Percentiles rank a stretch among this genome's conserved stretches.
These are phyloP conservation scores for Ambrosiella cleistominuta DNA, from an alignment of 2,329 filamentous ascomycete genomes.

Conservation along the genomic window DNA sequence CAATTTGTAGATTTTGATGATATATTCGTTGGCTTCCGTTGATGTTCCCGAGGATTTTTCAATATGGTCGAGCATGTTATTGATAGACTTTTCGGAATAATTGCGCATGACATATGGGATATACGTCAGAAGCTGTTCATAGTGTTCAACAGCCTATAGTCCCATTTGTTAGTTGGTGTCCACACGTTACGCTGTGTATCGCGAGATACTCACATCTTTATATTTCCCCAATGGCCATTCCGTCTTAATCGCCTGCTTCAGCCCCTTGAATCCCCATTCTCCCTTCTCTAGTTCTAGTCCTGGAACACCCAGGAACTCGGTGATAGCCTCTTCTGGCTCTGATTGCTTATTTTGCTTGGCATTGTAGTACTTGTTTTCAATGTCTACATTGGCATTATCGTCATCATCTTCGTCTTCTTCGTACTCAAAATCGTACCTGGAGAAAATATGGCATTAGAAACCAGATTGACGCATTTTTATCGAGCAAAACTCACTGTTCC, in stretches of 20 bases:
- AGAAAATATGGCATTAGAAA: conserved; percentile 5
- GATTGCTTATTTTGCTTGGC: conserved; percentile 88
- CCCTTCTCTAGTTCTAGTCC: conserved; percentile 76
- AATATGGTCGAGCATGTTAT: conserved; percentile 96
- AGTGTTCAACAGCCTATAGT: conserved; percentile 69
- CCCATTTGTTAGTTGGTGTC: neutral
- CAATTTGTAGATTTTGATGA: conserved; percentile 89
- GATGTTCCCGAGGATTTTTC: conserved; percentile 63
- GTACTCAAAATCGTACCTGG: conserved; percentile 86
- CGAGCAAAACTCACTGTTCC: conserved; percentile 23
- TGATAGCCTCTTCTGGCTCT: conserved; percentile 74
- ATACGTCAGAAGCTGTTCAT: conserved; percentile 86
- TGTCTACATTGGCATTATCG: conserved; percentile 73
- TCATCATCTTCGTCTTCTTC: conserved; percentile 73
- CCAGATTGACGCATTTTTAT: too few species aligned
- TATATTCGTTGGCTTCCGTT: conserved; percentile 54
- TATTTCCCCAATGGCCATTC: conserved; percentile 89
- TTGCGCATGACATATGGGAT: conserved; percentile 95
- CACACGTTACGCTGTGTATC: neutral
- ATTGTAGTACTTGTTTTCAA: conserved; percentile 99
- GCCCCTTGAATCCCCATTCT: conserved; percentile 95
- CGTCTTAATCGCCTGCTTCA: conserved; percentile 96
- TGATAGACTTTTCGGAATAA: conserved; percentile 98
- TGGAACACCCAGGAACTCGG: conserved; percentile 81
- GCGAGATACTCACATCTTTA: conserved; percentile 40